Conservation (phyloP, 352 stramenopile species). For the Globisporangium paddicum region DNA sequence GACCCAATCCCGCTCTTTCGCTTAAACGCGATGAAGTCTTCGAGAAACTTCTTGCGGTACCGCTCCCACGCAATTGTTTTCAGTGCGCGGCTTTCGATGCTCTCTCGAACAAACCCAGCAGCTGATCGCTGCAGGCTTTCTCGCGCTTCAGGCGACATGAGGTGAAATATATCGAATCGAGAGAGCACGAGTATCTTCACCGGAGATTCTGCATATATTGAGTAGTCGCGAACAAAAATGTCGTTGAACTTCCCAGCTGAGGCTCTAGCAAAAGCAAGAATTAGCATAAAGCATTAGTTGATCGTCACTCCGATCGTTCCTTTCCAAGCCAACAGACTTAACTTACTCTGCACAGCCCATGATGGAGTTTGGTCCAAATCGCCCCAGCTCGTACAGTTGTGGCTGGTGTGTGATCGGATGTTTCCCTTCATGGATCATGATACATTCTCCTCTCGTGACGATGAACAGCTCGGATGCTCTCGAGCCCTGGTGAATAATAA, state of each 20-base stretch:
- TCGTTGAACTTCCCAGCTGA: conserved; percentile 81
- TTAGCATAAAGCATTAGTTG: background rate
- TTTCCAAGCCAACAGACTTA: conserved; percentile 24
- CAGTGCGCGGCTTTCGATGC: conserved; percentile 59
- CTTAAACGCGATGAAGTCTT: conserved; percentile 30
- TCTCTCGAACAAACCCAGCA: conserved; percentile 50
- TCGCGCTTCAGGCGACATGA: conserved; percentile 65
- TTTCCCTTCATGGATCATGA: conserved; percentile 72
- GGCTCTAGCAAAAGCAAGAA: conserved; percentile 26
- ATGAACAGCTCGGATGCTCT: conserved; percentile 69
- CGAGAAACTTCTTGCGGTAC: conserved; percentile 65
- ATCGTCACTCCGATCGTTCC: no score
- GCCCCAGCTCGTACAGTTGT: conserved; percentile 61
- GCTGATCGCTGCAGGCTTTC: conserved; percentile 66
- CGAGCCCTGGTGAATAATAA: conserved; percentile 34
- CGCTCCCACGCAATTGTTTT: conserved; percentile 78
- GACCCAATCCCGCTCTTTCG: conserved; percentile 14
- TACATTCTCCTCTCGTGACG: conserved; percentile 68
- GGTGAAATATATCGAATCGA: conserved; percentile 80
- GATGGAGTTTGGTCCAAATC: conserved; percentile 71
- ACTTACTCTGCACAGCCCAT: conserved; percentile 79
- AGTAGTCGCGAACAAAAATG: conserved; percentile 72
- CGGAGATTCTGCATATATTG: conserved; percentile 66
- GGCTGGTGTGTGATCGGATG: conserved; percentile 59
- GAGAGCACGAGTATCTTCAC: conserved; percentile 81